A percentile compares a stretch with the other conserved stretches of the same genome.
phyloP scores from a whole-genome alignment of 106 monocot species.

The Cymbidium sinense region DNA sequence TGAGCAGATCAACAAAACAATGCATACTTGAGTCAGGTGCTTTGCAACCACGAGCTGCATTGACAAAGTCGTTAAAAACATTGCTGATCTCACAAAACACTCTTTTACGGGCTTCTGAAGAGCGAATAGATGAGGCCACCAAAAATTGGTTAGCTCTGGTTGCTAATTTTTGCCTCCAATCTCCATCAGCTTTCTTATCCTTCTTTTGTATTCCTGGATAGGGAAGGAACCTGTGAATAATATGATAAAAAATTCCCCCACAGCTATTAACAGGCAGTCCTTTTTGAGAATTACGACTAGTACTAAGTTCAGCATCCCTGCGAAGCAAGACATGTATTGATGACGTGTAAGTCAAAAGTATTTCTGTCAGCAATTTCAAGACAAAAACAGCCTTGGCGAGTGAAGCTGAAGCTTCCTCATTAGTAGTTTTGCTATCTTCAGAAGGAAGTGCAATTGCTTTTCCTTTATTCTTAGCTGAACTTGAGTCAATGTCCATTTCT shows the following conservation, averaged over 20 bases:
- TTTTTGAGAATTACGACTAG: conserved; percentile 26
- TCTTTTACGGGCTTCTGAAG: conserved; percentile 77
- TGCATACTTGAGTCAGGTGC: conserved; percentile 50
- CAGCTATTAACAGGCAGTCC: conserved; percentile 12
- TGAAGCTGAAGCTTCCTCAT: conserved; percentile 68
- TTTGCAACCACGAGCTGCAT: conserved; percentile 42
- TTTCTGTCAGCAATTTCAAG: conserved; percentile 91
- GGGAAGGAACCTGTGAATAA: conserved; percentile 87
- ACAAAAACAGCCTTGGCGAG: conserved; percentile 90
- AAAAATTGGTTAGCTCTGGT: conserved; percentile 89
- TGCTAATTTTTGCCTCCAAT: conserved; percentile 92
- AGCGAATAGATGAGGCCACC: conserved; percentile 86
- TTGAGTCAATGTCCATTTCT: conserved; percentile 88
- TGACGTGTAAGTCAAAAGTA: conserved; percentile 79
- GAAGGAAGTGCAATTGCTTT: conserved; percentile 61
- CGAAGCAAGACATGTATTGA: conserved; percentile 84
- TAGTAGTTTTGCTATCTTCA: conserved; percentile 45
- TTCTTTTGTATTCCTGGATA: conserved; percentile 60
- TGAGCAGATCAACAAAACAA: conserved; percentile 85
- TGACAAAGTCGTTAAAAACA: conserved; percentile 61
- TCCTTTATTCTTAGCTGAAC: conserved; percentile 60
- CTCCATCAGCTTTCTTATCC: conserved; percentile 82
- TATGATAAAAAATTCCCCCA: conserved; percentile 77
- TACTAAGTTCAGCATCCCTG: conserved; percentile 73
- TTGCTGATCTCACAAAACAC: conserved; percentile 69